Evolutionary conservation across 2,329 filamentous ascomycete genomes (phyloP).

Genomic region (Parastagonospora nodorum): DNA sequence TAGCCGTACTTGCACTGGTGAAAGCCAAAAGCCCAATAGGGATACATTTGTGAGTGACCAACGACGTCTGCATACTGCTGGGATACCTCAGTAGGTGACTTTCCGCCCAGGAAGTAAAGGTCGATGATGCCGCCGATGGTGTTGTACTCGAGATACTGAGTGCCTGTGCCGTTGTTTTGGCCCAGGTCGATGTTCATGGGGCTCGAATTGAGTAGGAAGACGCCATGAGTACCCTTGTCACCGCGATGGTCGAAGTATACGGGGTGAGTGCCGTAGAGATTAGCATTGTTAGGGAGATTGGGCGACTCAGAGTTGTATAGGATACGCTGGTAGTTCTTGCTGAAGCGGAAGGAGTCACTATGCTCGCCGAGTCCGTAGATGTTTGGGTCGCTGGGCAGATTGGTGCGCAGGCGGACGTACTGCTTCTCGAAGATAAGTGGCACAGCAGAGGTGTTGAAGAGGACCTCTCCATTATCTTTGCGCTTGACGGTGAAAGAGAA

Average conservation of each 20-base stretch:
- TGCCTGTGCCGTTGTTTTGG: constrained; percentile 57
- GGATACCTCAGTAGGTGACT: constrained; percentile 52
- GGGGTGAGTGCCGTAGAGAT: constrained; percentile 75
- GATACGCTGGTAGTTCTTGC: constrained; percentile 70
- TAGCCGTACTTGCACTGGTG: constrained; percentile 60
- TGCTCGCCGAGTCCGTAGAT: constrained; percentile 83
- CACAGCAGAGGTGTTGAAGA: constrained; percentile 73
- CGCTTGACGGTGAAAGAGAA: constrained; percentile 71
- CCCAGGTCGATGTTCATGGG: constrained; percentile 76
- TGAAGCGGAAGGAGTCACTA: constrained; percentile 70
- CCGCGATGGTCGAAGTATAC: constrained; percentile 76
- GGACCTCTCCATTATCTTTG: constrained; percentile 60
- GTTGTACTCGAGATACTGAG: constrained; percentile 80
- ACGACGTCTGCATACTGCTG: constrained; percentile 58
- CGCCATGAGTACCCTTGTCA: constrained; percentile 44
- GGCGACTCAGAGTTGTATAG: constrained; percentile 73
- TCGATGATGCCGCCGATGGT: constrained; percentile 77
- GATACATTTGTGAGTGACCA: constrained; percentile 55
- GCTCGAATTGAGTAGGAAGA: constrained; percentile 42
- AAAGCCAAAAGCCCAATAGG: constrained; percentile 60
- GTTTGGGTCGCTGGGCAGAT: constrained; percentile 69
- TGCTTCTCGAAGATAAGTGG: constrained; percentile 77
- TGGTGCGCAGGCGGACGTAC: constrained; percentile 74
- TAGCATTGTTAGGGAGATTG: constrained; percentile 62
- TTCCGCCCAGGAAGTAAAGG: constrained; percentile 59